Base-by-base conservation (phyloP, 1,139 yeast species). In the Nematodospora anomalae region DNA sequence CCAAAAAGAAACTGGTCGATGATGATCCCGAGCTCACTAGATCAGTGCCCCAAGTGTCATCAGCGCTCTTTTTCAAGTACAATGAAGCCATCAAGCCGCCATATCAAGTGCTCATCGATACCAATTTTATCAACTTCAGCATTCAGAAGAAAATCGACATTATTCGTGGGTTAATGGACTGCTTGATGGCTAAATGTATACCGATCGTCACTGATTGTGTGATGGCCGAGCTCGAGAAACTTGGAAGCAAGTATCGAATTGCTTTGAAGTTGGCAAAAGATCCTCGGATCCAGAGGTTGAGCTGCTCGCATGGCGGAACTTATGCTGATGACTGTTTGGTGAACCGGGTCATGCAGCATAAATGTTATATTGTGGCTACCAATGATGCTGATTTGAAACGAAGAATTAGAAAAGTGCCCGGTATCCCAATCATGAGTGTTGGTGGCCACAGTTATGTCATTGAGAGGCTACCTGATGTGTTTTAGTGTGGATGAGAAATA, bases 301-400 rank as follows among this genome's bases (percentile, higher is more conserved):
- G 82, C 29, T 92, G 98, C 57, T 74, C 94, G 13, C 98, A 92
- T 55, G 84, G 83, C 50, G 98, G 98, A 13, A 92, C 96, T 0
- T 92, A 92, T 70, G 98, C 98, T 22, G 98, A 92, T 79, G 98
- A 92, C 63, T 92, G 98, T 61, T 64, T 92, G 26, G 97, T 92
- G 18, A 83, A 85, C 57, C 72, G 98, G 49, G 95, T 92, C 5
- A 76, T 90, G 62, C 97, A 90, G 55, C 97, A 92, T 64, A 92
- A 92, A 58, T 92, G 98, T 62, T 92, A 81, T 57, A 90, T 92
- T 40, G 97, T 92, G 28, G 98, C 98, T 30, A 90, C 97, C 1
- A 92, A 92, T 61, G 98, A 92, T 80, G 97, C 96, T n/a, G 97
- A 92, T 52, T 70, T 92, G 57, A 92, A 92, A 60, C 80, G 97